These are phyloP conservation scores for Aaosphaeria pasadenensis DNA, from an alignment of 2,329 filamentous ascomycete genomes.

Conservation along the genomic window DNA sequence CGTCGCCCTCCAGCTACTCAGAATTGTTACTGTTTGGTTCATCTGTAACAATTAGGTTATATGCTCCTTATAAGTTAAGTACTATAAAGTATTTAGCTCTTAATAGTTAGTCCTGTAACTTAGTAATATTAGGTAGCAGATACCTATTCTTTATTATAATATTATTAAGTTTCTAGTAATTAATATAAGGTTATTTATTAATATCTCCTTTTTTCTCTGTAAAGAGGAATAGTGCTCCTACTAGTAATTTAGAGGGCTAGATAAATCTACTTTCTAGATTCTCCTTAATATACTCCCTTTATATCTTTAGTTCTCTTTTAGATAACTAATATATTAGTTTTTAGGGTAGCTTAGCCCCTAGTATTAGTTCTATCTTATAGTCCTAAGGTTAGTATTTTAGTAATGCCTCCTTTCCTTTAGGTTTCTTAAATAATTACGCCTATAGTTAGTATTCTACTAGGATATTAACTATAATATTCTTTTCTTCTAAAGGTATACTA, in stretches of 20 bases:
- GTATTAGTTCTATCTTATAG: not conserved
- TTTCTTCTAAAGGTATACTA: not conserved
- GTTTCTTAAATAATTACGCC: not conserved
- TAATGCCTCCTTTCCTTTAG: not conserved
- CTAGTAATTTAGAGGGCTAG: not conserved
- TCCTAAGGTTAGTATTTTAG: not conserved
- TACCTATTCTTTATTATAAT: constrained; percentile 8
- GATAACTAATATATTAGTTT: not conserved
- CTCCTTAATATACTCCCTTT: not conserved
- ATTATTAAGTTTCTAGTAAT: constrained; percentile 1
- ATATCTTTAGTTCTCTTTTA: not conserved
- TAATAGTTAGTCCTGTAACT: constrained; percentile 5
- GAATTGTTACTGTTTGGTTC: no score
- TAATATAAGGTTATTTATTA: constrained; percentile 3
- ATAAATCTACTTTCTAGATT: not conserved
- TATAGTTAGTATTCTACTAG: not conserved
- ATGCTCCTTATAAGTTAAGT: constrained; percentile 7
- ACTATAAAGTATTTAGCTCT: constrained; percentile 4
- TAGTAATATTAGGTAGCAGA: constrained; percentile 6
- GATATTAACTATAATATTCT: no score
- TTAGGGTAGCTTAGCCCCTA: not conserved
- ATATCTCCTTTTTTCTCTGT: not conserved
- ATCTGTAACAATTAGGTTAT: no score
- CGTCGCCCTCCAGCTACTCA: no score
- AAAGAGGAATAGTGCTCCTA: not conserved